A percentile compares a stretch with the other conserved stretches of the same genome.
phyloP scores from a whole-genome alignment of 441 rosid species.

The Euphorbia schlechtendalii region DNA sequence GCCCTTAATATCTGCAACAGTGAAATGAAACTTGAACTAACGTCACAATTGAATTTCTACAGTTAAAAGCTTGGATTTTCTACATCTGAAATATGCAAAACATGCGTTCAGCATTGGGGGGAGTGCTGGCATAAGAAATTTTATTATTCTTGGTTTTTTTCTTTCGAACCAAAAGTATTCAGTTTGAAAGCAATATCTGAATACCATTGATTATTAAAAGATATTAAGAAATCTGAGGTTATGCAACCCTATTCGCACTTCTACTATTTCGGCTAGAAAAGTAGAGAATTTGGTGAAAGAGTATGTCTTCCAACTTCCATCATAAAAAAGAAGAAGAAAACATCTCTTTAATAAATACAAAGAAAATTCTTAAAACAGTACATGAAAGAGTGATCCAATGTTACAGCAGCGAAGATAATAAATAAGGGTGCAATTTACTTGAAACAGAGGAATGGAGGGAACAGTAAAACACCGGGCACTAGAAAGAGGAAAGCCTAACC shows the following conservation, averaged over 20 bases:
- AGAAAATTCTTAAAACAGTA: too few relatives aligned
- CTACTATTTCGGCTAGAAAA: background rate
- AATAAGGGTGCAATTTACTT: background rate
- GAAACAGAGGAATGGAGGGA: background rate
- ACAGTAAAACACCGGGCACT: background rate
- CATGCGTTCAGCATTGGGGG: too few relatives aligned
- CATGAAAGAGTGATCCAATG: background rate
- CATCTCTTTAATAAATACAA: background rate
- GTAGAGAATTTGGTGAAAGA: background rate
- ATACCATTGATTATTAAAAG: too few relatives aligned
- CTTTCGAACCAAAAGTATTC: too few relatives aligned
- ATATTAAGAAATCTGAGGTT: background rate
- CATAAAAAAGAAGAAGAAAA: background rate
- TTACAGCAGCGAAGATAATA: background rate
- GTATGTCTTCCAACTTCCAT: background rate
- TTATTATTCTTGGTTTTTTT: too few relatives aligned
- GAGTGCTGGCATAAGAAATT: too few relatives aligned
- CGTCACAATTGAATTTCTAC: too few relatives aligned
- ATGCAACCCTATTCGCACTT: background rate
- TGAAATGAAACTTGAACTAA: too few relatives aligned
- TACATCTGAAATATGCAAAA: too few relatives aligned
- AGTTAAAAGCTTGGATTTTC: too few relatives aligned
- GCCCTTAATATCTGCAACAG: too few relatives aligned
- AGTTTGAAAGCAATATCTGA: too few relatives aligned
- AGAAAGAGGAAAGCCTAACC: slow-evolving; percentile 32